Percentiles rank a stretch among this genome's conserved stretches.
These are phyloP conservation scores for Penicillium sp. DNA, from an alignment of 2,329 filamentous ascomycete genomes.

Conservation along the genomic window DNA sequence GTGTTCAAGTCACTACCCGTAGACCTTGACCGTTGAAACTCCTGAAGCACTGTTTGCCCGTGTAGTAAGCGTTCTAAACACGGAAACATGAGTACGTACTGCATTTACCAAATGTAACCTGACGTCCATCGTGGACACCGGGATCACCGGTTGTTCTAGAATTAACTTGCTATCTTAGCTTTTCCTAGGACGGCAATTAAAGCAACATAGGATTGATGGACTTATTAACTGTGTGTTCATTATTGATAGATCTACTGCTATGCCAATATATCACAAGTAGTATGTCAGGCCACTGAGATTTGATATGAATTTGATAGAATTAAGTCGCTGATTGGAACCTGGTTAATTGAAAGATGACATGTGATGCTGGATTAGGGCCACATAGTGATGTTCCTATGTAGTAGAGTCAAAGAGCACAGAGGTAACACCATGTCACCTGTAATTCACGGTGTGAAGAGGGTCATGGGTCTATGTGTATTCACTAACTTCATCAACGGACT, in stretches of 20 bases:
- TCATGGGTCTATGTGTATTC: neutral
- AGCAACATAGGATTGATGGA: neutral
- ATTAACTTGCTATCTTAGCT: neutral
- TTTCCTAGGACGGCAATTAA: neutral
- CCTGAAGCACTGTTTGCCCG: neutral
- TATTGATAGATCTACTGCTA: neutral
- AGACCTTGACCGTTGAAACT: too few relatives aligned
- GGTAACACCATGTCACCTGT: neutral
- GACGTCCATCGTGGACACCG: neutral
- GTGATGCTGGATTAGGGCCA: neutral
- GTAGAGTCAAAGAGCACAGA: neutral
- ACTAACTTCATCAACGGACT: neutral
- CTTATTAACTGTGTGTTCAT: neutral
- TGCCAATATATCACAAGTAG: neutral
- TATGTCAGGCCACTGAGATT: neutral
- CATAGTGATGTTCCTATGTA: neutral
- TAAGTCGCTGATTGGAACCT: neutral
- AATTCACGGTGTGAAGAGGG: neutral
- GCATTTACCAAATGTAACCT: neutral
- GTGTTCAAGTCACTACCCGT: neutral
- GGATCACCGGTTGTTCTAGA: neutral
- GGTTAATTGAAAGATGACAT: neutral
- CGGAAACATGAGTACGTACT: neutral
- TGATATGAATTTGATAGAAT: neutral
- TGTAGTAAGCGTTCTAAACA: neutral